Percentiles rank a stretch among this genome's conserved stretches.
phyloP scores from a whole-genome alignment of 768 basidiomycete genomes.

The Phylloporus sp. region DNA sequence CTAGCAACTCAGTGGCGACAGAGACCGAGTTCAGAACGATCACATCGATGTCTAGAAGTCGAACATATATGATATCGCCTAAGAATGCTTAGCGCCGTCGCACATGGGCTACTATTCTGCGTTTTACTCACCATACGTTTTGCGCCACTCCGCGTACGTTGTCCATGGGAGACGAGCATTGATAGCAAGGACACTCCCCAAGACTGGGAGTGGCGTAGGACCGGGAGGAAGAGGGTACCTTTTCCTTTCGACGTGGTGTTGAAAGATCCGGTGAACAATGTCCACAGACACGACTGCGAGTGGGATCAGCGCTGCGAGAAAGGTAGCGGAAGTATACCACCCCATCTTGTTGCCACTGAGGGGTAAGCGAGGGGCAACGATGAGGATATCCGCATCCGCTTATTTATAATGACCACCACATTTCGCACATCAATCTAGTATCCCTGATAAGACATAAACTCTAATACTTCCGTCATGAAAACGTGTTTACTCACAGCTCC shows the following conservation, averaged over 20 bases:
- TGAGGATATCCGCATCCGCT: too few species aligned
- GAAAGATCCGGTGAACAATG: background rate
- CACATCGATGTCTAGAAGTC: background rate
- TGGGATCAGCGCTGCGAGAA: background rate
- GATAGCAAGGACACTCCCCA: too few species aligned
- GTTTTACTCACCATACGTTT: conserved; percentile 1
- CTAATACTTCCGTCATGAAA: too few species aligned
- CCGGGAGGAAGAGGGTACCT: conserved; percentile 2
- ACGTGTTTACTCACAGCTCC: too few species aligned
- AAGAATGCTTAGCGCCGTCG: background rate
- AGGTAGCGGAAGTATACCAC: background rate
- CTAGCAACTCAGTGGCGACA: background rate
- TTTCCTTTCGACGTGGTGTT: too few species aligned
- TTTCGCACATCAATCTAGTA: too few species aligned
- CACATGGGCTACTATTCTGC: background rate
- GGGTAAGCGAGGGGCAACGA: too few species aligned
- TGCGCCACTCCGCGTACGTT: conserved; percentile 7
- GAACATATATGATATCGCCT: conserved; percentile 1
- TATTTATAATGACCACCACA: too few species aligned
- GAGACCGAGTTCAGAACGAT: background rate
- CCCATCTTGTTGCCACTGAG: too few species aligned
- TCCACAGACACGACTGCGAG: background rate
- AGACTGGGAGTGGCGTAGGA: conserved; percentile 4
- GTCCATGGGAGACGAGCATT: background rate
- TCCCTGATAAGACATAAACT: too few species aligned